phyloP scores from a whole-genome alignment of 805 yeast genomes.

The Torulaspora indica region DNA sequence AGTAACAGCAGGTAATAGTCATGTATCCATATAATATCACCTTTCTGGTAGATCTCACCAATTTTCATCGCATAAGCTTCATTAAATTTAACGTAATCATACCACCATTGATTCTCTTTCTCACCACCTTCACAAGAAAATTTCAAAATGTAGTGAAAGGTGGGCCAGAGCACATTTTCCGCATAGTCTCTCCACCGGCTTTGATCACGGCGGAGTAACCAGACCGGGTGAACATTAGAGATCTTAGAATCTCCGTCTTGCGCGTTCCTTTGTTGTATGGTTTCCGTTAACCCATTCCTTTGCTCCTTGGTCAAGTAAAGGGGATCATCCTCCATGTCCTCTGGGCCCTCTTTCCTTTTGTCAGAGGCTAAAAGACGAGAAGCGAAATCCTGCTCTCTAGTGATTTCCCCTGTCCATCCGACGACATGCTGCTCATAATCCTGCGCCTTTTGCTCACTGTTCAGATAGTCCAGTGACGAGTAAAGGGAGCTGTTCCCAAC shows the following conservation, averaged over 20 bases:
- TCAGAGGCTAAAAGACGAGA: slow-evolving; percentile 10
- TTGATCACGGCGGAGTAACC: slow-evolving; percentile 79
- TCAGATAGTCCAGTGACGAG: slow-evolving; percentile 62
- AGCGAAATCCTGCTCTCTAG: slow-evolving; percentile 14
- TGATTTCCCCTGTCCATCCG: slow-evolving; percentile 94
- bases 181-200: slow-evolving; percentile 85
- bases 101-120: slow-evolving; percentile 70
- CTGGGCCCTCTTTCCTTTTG: slow-evolving; percentile 17
- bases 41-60: slow-evolving; percentile 67
- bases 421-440: slow-evolving; percentile 85
- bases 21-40: slow-evolving; percentile 90
- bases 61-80: slow-evolving; percentile 84
- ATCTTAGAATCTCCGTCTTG: slow-evolving; percentile 44
- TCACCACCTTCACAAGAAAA: slow-evolving; percentile 63
- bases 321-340: slow-evolving; percentile 53
- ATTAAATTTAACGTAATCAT: slow-evolving; percentile 84
- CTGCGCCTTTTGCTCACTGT: slow-evolving; percentile 45
- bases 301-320: slow-evolving; percentile 54
- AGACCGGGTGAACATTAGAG: slow-evolving; percentile 66
- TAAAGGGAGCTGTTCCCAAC: slow-evolving; percentile 84
- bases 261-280: slow-evolving; percentile 39
- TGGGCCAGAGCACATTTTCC: slow-evolving; percentile 89
- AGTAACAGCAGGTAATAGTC: slow-evolving; percentile 78
- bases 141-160: slow-evolving; percentile 85
- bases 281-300: slow-evolving; percentile 38